Conservation (phyloP, 164 flowering plant species). For the Berberis vulgaris region DNA sequence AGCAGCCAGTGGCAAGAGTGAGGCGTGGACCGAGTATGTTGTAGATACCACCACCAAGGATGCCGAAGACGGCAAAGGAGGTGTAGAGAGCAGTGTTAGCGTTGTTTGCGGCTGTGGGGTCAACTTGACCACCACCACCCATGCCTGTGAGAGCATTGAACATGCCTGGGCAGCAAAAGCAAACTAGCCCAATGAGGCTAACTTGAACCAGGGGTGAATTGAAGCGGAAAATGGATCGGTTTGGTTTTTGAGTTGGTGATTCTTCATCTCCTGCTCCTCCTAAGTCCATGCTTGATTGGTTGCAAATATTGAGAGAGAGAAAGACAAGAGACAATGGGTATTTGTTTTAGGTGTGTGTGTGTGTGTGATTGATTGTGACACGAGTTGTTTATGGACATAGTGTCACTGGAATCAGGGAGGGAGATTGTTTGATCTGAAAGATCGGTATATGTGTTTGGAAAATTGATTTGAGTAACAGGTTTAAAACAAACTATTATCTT, state of each 20-base stretch:
- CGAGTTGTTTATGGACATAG: too few species aligned
- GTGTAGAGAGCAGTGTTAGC: slow-evolving; percentile 75
- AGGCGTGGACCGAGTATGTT: slow-evolving; percentile 39
- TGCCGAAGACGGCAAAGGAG: slow-evolving; percentile 64
- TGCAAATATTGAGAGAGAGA: too few species aligned
- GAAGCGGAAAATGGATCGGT: slow-evolving; percentile 34
- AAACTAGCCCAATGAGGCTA: slow-evolving; percentile 29
- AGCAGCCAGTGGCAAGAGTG: slow-evolving; percentile 61
- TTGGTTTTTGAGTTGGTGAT: slow-evolving; percentile 7
- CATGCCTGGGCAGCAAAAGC: too few species aligned
- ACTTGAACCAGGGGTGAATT: slow-evolving; percentile 83
- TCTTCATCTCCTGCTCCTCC: slow-evolving; percentile 17
- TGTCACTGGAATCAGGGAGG: too few species aligned
- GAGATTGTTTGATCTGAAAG: too few species aligned
- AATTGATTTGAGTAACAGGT: too few species aligned
- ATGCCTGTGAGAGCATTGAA: slow-evolving; percentile 86
- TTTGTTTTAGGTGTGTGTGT: too few species aligned
- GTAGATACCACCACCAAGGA: too few species aligned
- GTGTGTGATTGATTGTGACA: too few species aligned
- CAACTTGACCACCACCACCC: slow-evolving; percentile 96
- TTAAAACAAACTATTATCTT: too few species aligned
- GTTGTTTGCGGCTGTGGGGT: slow-evolving; percentile 30
- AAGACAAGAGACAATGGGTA: too few species aligned
- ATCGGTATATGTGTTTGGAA: too few species aligned
- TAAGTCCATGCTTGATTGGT: background rate